These are phyloP conservation scores for Ophiostoma novo-ulmi DNA, from an alignment of 2,329 filamentous ascomycete genomes.

Conservation along the genomic window DNA sequence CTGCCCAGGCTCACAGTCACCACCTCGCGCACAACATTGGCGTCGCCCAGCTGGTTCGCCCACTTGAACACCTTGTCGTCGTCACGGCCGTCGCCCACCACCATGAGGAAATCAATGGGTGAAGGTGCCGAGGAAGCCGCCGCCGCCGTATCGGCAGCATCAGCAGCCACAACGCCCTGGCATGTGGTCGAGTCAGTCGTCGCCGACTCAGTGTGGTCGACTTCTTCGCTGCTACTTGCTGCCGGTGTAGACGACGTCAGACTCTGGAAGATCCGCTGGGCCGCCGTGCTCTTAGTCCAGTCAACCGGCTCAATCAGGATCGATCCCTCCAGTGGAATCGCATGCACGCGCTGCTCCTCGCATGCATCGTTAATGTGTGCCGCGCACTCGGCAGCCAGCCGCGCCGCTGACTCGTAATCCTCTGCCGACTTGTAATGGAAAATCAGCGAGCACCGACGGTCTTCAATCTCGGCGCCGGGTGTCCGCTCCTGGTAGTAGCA, in stretches of 20 bases:
- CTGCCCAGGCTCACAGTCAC: conserved; percentile 82
- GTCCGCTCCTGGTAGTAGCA: conserved; percentile 87
- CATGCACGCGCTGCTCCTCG: conserved; percentile 75
- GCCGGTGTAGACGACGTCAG: conserved; percentile 37
- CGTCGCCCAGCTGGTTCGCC: conserved; percentile 70
- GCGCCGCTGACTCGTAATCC: conserved; percentile 67
- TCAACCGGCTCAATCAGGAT: conserved; percentile 80
- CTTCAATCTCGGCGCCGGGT: conserved; percentile 80
- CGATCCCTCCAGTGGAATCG: conserved; percentile 71
- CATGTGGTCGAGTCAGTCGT: not conserved
- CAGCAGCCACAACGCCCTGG: not conserved
- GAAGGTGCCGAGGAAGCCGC: conserved; percentile 32
- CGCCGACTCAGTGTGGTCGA: not conserved
- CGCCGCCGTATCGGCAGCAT: conserved; percentile 20
- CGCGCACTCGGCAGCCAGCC: conserved; percentile 82
- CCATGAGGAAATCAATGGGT: conserved; percentile 78
- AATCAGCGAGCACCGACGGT: conserved; percentile 83
- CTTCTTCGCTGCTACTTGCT: conserved; percentile 32
- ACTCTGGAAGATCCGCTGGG: conserved; percentile 64
- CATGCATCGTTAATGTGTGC: conserved; percentile 95
- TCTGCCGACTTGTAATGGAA: conserved; percentile 85
- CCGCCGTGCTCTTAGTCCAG: conserved; percentile 83
- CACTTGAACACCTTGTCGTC: conserved; percentile 92
- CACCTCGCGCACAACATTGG: conserved; percentile 59
- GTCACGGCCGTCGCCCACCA: conserved; percentile 84